phyloP scores from a whole-genome alignment of 2,329 filamentous ascomycete genomes.

The Monosporascus sp. region DNA sequence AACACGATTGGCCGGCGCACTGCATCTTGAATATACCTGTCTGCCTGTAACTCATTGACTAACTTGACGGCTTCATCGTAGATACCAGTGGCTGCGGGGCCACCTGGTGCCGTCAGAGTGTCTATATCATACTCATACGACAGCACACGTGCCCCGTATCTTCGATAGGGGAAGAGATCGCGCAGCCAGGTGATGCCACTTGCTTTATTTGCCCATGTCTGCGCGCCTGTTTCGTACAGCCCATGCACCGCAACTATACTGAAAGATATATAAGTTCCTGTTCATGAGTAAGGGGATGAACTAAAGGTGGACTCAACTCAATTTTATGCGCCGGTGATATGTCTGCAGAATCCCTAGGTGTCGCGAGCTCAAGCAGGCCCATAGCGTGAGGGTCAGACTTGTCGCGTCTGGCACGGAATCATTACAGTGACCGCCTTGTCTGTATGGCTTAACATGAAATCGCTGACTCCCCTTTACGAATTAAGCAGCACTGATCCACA shows the following conservation, averaged over 20 bases:
- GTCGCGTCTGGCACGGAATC: no score
- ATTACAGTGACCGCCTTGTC: no score
- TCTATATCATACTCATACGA: slow-evolving; percentile 7
- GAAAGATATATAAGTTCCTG: not conserved
- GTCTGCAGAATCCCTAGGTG: not conserved
- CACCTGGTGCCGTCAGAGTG: slow-evolving; percentile 3
- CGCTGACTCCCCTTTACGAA: no score
- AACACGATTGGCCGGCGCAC: slow-evolving; percentile 4
- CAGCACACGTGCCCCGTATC: slow-evolving; percentile 4
- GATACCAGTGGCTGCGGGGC: not conserved
- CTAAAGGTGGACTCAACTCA: not conserved
- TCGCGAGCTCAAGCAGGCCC: not conserved
- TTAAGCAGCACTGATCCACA: no score
- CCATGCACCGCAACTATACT: slow-evolving; percentile 6
- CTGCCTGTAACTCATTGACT: slow-evolving; percentile 3
- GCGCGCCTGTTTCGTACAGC: slow-evolving; percentile 1
- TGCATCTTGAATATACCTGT: slow-evolving; percentile 1
- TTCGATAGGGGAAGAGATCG: slow-evolving; percentile 3
- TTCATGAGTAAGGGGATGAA: no score
- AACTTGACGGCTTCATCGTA: slow-evolving; percentile 6
- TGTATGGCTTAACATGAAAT: no score
- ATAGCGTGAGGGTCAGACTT: not conserved
- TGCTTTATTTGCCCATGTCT: not conserved
- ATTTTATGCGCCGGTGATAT: not conserved
- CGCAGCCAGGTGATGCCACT: slow-evolving; percentile 2